Base-by-base conservation (phyloP, 768 basidiomycete genomes). In the Boletus sensibilis region DNA sequence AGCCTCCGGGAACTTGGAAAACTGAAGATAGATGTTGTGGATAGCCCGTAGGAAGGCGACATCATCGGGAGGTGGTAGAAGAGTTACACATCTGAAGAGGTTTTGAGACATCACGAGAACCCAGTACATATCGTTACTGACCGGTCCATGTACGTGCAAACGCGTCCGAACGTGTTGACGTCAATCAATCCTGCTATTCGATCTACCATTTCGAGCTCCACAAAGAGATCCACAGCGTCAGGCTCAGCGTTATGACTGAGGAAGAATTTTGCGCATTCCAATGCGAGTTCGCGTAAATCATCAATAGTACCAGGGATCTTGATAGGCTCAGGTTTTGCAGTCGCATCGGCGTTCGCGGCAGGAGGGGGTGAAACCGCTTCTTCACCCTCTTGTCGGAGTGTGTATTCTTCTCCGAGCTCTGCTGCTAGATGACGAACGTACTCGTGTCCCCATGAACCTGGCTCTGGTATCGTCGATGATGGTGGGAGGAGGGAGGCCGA, bases 391-490 rank as follows among this genome's bases (percentile, higher is more conserved):
- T 85, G 84, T n/a, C 91, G 86, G 46, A 78, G 69, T 25, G 78
- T 82, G 68, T 87, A 98, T 68, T 98, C 97, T 68, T 98, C 92
- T 7, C 94, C 94, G 9, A 99, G 86, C 69, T 99, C 97, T 2
- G 96, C 88, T 12, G 97, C 92, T 44, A 99, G 83, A 70, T 99
- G 96, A 34, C 96, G 87, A 52, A 98, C 92, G 68, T 99, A 99
- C 78, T 99, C 97, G 70, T 99, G 95, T 4, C 97, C 97, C 97
- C 97, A 99, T 33, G 86, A 82, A n/a, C 96, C 95, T 0, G 97
- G 95, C 62, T 94, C 92, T 3, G 88, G 80, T 21, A 91, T 82
- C 4, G 85, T 83, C 3, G 88, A 83, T 39, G 84, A 78, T 18
- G 81, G 66, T 34, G 86, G 83, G 43, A 84, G 82, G 47, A 88